Base-by-base conservation (phyloP, 2,329 filamentous ascomycete genomes). In the Truncatella angustata region DNA sequence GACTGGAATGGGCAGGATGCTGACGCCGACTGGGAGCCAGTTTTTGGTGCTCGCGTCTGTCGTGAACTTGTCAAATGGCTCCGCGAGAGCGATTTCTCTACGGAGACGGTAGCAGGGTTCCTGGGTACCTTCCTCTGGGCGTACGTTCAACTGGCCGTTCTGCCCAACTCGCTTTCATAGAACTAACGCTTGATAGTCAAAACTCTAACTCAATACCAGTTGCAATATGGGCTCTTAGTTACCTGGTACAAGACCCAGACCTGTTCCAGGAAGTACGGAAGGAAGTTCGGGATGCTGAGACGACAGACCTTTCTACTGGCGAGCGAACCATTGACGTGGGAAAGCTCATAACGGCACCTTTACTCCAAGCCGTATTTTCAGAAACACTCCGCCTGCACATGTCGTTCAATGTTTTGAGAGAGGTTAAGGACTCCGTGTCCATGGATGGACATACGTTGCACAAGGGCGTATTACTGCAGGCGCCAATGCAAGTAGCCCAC, bases 191-290 rank as follows among this genome's bases (percentile, higher is more conserved):
- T 3, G 18, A 14, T 49, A 63, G 64, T 1, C 53, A 58, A 20
- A 65, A 67, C 26, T 57, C 61, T 5, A 68, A 69, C 40, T 58
- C 61, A 0, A 56, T 70, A 4, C 66, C 66, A 0, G 58, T 65
- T 0, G 54, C 61, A 4, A 56, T 57, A 1, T 70, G 66, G 66
- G 49, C 53, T 1, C 23, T 70, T 2, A 63, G 69, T 30, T 62
- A 68, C 23, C 28, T 65, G 2, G 50, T 64, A 16, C 48, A 56
- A 34, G 63, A 68, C 21, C 52, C 48, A 6, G 12, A 34, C 1
- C 54, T 69, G 0, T 52, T 63, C 2, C 11, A 43, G 2, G 57
- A 53, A 2, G 36, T 65, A 4, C 58, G 62, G 2, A 51, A 49
- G 1, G 66, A 68, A 46, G 54, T 58, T 14, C 7, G 16, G 0